Percentiles rank a stretch among this genome's conserved stretches.
These are phyloP conservation scores for Sclerotinia subarctica DNA, from an alignment of 2,329 filamentous ascomycete species.

Conservation along the genomic window DNA sequence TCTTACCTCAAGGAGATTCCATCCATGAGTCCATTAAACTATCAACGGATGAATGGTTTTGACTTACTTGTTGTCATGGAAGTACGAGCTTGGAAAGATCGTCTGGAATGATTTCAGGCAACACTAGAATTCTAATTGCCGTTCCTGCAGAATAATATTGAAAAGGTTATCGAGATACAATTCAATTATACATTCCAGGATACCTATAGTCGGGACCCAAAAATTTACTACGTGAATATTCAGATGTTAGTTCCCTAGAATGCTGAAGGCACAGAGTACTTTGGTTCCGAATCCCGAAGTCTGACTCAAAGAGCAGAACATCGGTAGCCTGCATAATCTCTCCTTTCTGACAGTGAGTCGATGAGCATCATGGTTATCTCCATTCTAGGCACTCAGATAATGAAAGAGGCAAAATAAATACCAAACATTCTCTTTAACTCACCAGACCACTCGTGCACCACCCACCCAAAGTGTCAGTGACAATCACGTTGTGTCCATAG, in stretches of 20 bases:
- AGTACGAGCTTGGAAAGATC: background rate
- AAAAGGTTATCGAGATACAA: background rate
- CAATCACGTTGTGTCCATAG: slow-evolving; percentile 17
- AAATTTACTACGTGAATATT: background rate
- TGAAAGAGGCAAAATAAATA: background rate
- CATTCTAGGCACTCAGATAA: background rate
- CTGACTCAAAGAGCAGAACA: background rate
- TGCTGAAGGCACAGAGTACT: background rate
- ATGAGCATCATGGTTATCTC: background rate
- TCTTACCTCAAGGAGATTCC: background rate
- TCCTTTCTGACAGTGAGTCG: background rate
- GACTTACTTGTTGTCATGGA: background rate
- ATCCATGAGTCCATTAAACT: background rate
- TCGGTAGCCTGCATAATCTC: background rate
- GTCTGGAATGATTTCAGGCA: background rate
- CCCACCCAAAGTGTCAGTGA: slow-evolving; percentile 9
- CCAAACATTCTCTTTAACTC: background rate
- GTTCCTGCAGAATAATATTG: background rate
- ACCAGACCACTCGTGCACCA: slow-evolving; percentile 7
- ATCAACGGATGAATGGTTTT: background rate
- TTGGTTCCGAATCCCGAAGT: background rate
- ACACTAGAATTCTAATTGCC: background rate
- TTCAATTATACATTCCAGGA: background rate
- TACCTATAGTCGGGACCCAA: background rate
- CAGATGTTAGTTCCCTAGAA: background rate